These are phyloP conservation scores for Paramecium sexaurelia DNA, from an alignment of 73 alveolate genomes.

Conservation along the genomic window DNA sequence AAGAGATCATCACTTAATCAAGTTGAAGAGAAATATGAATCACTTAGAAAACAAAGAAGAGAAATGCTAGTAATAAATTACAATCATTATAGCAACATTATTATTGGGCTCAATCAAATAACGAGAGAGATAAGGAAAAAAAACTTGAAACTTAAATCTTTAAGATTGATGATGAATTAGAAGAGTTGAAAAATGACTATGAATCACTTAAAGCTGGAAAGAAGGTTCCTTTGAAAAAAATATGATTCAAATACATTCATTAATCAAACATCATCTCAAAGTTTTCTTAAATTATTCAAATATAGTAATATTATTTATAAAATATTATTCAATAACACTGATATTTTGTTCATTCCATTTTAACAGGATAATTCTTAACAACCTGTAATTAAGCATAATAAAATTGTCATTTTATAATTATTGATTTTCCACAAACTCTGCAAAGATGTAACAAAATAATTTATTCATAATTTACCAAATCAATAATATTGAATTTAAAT, in stretches of 20 bases:
- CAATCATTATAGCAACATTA: not conserved
- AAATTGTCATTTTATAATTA: too few relatives aligned
- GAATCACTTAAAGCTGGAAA: conserved; percentile 26
- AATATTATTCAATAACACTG: conserved; percentile 7
- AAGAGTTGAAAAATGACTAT: conserved; percentile 31
- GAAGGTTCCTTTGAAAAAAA: conserved; percentile 17
- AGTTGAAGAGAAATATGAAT: conserved; percentile 1
- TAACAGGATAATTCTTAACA: too few relatives aligned
- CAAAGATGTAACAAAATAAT: too few relatives aligned
- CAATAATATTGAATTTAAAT: too few relatives aligned
- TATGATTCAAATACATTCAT: conserved; percentile 24
- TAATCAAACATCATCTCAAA: not conserved
- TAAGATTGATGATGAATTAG: conserved; percentile 55
- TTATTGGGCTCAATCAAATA: conserved; percentile 23
- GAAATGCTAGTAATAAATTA: conserved; percentile 15
- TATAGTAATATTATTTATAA: not conserved
- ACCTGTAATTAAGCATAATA: too few relatives aligned
- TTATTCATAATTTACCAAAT: too few relatives aligned
- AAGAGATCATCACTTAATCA: not conserved
- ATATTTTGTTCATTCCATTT: too few relatives aligned
- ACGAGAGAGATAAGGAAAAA: conserved; percentile 29
- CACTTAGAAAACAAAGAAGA: conserved; percentile 5
- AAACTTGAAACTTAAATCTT: conserved; percentile 8
- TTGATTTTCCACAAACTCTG: too few relatives aligned
- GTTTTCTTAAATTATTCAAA: not conserved